Percentiles rank a stretch among this genome's conserved stretches.
phyloP scores from a whole-genome alignment of 306 rosid species.

The Betula pendula region DNA sequence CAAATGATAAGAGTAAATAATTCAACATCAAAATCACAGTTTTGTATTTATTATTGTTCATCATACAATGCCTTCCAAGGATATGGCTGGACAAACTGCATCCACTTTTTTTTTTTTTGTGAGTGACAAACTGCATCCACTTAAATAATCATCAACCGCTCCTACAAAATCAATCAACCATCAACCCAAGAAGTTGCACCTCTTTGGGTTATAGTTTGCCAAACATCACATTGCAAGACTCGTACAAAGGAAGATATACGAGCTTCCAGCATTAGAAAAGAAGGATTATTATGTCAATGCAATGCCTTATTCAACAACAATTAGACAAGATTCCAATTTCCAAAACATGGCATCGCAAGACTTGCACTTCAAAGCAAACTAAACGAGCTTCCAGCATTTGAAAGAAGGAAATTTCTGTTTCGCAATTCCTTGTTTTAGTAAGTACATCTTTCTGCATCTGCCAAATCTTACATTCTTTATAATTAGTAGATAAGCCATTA shows the following conservation, averaged over 20 bases:
- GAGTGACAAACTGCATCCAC: slow-evolving; percentile 1
- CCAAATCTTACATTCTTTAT: background rate
- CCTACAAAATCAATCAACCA: background rate
- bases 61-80: background rate
- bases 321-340: background rate
- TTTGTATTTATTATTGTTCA: background rate
- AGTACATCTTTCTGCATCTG: background rate
- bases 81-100: background rate
- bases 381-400: background rate
- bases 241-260: background rate
- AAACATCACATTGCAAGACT: background rate
- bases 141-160: background rate
- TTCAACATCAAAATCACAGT: background rate
- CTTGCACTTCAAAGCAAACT: background rate
- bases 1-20: background rate
- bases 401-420: background rate
- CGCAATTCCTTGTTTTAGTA: background rate
- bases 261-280: background rate
- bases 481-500: background rate
- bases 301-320: background rate
- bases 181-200: background rate
- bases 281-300: background rate
- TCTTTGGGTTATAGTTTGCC: background rate
- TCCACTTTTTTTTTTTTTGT: too few relatives aligned
- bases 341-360: background rate